Conservation (phyloP, 768 basidiomycete species). For the Scleroderma citrinum region DNA sequence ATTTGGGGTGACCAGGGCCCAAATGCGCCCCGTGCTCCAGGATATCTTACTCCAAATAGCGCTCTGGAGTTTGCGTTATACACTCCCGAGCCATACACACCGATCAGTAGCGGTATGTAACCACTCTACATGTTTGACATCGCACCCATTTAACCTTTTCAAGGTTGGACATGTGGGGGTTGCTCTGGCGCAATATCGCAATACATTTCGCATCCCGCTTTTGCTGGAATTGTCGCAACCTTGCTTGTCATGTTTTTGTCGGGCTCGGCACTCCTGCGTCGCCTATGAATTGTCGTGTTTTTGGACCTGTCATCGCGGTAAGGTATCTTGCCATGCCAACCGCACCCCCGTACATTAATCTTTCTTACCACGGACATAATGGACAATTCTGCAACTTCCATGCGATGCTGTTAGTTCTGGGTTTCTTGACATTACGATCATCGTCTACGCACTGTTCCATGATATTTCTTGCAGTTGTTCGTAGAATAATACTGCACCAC, state of each 20-base stretch:
- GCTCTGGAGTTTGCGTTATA: slow-evolving; percentile 81
- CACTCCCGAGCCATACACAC: slow-evolving; percentile 66
- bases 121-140: background rate
- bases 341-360: background rate
- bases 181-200: slow-evolving; percentile 38
- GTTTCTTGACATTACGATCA: background rate
- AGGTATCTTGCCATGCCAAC: background rate
- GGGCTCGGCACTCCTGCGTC: slow-evolving; percentile 38
- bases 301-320: background rate
- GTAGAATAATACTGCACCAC: background rate
- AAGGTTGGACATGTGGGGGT: slow-evolving; percentile 53
- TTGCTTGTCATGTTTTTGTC: slow-evolving; percentile 61
- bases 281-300: background rate
- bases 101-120: slow-evolving; percentile 46
- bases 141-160: background rate
- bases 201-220: slow-evolving; percentile 44
- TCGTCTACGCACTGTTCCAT: background rate
- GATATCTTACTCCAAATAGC: slow-evolving; percentile 63
- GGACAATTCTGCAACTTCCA: background rate
- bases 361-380: background rate
- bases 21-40: slow-evolving; percentile 49
- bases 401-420: background rate
- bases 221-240: slow-evolving; percentile 48
- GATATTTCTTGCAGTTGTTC: background rate
- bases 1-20: slow-evolving; percentile 82